Evolutionary conservation across 2,329 filamentous ascomycete species (phyloP), one percentile per base, ranked within the genome.

Genomic region (Aspergillus chevalieri): DNA sequence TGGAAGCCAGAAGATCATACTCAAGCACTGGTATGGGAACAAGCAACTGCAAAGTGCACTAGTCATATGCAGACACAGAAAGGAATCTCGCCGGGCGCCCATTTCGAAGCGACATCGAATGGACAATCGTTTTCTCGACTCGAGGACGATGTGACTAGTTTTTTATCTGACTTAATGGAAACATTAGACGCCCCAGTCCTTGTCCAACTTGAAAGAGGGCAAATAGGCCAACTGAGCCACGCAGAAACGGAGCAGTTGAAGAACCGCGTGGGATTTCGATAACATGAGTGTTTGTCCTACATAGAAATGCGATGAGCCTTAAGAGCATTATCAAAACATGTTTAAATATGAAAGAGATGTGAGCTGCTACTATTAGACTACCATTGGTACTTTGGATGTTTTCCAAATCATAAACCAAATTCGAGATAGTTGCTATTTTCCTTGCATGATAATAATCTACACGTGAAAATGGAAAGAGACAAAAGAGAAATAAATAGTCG

Each of bases 191-290:
- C 68, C 28, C 79, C 79, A 0, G 65, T 80, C 17, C 67, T 82
- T 1, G 57, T 73, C 1, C 78, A 81, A 53, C 65, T 82, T 3
- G 78, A 81, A 53, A 67, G 67, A 22, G 76, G 77, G 1, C 63
- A 70, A 57, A 57, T 77, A 6, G 58, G 64, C 14, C 67, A 67
- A 8, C 56, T 76, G 51, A 68, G 64, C 19, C 50, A 52, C n/a
- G 57, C 54, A 21, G 65, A 75, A 48, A 75, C 70, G 9, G 48
- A 57, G 24, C 55, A 55, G 10, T 64, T 77, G 24, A 63, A 71
- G 39, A 48, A 54, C 28, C 59, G 53, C 10, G 50, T 63, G 33
- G 65, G 65, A 17, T 36, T 61, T 21, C 50, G 48, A 46, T 58
- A 43, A 53, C 12, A 6, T 5, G 21, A 22, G 21, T 22, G 21